These are phyloP conservation scores for Hypoxylon sp. DNA, from an alignment of 2,329 filamentous ascomycete species.

Conservation along the genomic window DNA sequence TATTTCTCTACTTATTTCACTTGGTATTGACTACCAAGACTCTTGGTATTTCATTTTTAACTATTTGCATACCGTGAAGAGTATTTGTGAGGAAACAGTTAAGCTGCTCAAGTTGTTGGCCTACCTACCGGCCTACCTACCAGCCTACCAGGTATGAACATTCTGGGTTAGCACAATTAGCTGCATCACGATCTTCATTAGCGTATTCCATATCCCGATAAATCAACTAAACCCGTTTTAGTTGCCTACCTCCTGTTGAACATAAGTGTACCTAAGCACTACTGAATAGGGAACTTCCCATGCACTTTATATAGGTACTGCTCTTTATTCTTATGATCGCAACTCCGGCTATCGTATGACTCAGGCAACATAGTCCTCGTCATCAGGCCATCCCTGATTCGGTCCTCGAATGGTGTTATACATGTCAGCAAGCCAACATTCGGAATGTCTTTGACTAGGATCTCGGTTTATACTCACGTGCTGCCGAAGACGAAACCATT, in stretches of 20 bases:
- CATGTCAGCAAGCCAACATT: not conserved
- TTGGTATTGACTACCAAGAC: not conserved
- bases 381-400: not conserved
- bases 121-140: too few relatives aligned
- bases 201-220: not conserved
- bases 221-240: not conserved
- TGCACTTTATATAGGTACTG: not conserved
- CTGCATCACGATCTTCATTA: not conserved
- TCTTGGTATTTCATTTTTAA: not conserved
- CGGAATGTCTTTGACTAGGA: not conserved
- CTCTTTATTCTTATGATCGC: not conserved
- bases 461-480: slow-evolving; percentile 7
- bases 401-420: not conserved
- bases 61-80: not conserved
- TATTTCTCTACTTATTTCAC: not conserved
- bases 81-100: not conserved
- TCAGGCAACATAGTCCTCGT: not conserved
- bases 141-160: too few relatives aligned
- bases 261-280: not conserved
- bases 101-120: not conserved
- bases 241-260: not conserved
- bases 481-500: not conserved
- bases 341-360: not conserved
- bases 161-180: not conserved
- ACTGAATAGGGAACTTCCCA: not conserved